Percentiles rank a stretch among this genome's conserved stretches.
phyloP scores from a whole-genome alignment of 306 rosid genomes.

The Lablab purpureus region DNA sequence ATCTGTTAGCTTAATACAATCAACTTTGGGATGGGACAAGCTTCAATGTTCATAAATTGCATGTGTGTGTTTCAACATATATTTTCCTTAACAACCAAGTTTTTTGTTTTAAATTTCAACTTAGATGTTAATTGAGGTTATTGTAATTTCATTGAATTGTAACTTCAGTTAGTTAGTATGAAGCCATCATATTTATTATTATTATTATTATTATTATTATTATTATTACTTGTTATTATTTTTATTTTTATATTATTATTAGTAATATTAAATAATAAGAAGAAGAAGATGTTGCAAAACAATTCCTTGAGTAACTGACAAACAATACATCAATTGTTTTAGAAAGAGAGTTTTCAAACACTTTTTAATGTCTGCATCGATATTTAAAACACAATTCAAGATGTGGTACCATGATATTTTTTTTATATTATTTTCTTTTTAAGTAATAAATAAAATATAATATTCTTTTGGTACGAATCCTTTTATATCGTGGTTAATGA shows the following conservation, averaged over 20 bases:
- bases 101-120: neutral
- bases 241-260: neutral
- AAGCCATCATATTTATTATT: too few species aligned
- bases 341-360: neutral
- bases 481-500: too few species aligned
- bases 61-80: conserved; percentile 3
- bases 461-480: too few species aligned
- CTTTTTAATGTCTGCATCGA: neutral
- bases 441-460: neutral
- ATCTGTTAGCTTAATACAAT: conserved; percentile 21
- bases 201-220: neutral
- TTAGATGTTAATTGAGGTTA: too few species aligned
- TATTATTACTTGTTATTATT: neutral
- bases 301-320: neutral
- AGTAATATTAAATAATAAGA: neutral
- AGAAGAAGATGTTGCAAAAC: neutral
- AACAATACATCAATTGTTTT: neutral
- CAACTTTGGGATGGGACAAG: neutral
- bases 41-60: conserved; percentile 31
- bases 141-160: too few species aligned
- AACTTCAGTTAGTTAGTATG: too few species aligned
- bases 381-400: neutral
- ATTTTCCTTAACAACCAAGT: conserved; percentile 10
- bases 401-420: neutral
- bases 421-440: neutral